A percentile compares a stretch with the other conserved stretches of the same genome.
These are phyloP conservation scores for Aspergillus kassunensis DNA, from an alignment of 495 filamentous ascomycete species.

Conservation along the genomic window DNA sequence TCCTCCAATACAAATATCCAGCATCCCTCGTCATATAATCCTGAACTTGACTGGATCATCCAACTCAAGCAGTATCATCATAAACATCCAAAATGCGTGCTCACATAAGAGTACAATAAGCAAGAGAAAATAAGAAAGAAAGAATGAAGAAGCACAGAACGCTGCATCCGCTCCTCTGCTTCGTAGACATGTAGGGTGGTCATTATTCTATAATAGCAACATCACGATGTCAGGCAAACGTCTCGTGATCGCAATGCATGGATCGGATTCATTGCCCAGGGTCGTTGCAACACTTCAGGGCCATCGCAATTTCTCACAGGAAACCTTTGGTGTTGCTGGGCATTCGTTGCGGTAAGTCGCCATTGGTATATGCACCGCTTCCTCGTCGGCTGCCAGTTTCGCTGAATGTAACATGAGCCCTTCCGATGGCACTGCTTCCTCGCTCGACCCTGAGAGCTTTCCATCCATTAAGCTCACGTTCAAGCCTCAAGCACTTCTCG, in stretches of 20 bases:
- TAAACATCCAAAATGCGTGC: constrained; percentile 13
- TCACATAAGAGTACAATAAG: constrained; percentile 17
- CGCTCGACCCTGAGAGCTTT: constrained; percentile 69
- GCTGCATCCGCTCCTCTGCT: constrained; percentile 4
- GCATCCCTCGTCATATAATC: constrained; percentile 2
- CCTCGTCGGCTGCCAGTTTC: constrained; percentile 40
- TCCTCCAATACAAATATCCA: constrained; percentile 4
- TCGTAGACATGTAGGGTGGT: constrained; percentile 15
- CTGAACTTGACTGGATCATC: background rate
- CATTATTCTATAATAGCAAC: constrained; percentile 21
- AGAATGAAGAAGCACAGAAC: constrained; percentile 9
- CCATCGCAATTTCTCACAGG: constrained; percentile 30
- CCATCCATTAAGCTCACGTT: constrained; percentile 85
- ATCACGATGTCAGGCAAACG: constrained; percentile 16
- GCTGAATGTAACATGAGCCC: constrained; percentile 32
- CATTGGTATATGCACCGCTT: constrained; percentile 35
- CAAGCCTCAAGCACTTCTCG: constrained; percentile 76
- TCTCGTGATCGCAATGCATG: too few species aligned
- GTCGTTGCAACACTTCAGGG: too few species aligned
- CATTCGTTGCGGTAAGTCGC: constrained; percentile 41
- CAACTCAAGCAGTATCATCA: constrained; percentile 4
- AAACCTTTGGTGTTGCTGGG: constrained; percentile 50
- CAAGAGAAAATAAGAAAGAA: background rate
- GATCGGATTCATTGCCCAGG: too few species aligned
- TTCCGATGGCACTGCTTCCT: constrained; percentile 30